Evolutionary conservation across 805 yeast species (phyloP), one percentile per base, ranked within the genome.

Genomic region (Candida jianshihensis): DNA sequence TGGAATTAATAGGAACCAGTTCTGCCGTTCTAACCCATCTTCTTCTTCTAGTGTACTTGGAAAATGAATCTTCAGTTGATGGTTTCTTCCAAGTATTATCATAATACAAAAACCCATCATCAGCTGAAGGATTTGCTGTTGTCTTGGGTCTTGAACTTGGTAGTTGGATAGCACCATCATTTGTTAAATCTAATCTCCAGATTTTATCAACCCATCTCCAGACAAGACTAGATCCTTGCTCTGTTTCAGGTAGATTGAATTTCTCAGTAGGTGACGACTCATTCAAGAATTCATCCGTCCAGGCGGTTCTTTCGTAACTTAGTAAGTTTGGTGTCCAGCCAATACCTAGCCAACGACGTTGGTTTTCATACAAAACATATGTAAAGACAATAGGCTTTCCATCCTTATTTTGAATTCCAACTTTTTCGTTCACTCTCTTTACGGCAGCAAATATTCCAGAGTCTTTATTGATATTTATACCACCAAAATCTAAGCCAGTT

Each of bases 1-100:
- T 41, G 10, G 44, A 35, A 12, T 36, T 39, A 12, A 59, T 48
- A 4, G 71, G 60, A 7, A 83, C 79, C 46, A 88, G 67, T 57
- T 86, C 95, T 0, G 98, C 98, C 1, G 95, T 86, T 45, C 98
- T 74, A 13, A 90, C 75, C 98, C 98, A 90, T 55, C 97, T 72
- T 64, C 98, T 75, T 55, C 96, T 74, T 59, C 98, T 75, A 5
- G 97, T 90, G 54, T 88, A 90, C 57, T 87, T 88, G 18, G 92
- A 77, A 60, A 78, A 89, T 4, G 92, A 72, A 55, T 89, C 95
- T 38, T 85, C 96, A 1, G 92, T 76, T 1, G 88, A 65, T 14
- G 97, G 96, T 46, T 77, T 78, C 49, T 84, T 85, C 98, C 98
- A 90, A 4, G 95, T 81, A 55, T 88, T 92, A 57, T 90, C 97